Percentiles rank a stretch among this genome's conserved stretches.
phyloP scores from a whole-genome alignment of 495 filamentous ascomycete genomes.

The Penicillium riverlandense region DNA sequence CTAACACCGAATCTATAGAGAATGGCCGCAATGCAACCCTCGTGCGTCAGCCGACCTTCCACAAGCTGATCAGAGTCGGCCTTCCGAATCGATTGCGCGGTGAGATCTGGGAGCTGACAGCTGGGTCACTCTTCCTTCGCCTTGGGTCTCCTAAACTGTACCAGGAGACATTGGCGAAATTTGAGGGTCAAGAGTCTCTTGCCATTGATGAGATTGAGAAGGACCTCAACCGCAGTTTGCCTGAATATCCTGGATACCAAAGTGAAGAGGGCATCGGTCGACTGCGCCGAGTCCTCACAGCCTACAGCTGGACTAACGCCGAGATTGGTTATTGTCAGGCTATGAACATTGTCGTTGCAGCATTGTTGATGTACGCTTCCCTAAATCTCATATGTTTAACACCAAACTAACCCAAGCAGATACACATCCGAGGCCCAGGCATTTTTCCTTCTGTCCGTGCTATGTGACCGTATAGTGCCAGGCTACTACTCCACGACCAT shows the following conservation, averaged over 20 bases:
- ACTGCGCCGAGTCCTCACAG: constrained; percentile 81
- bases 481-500: constrained; percentile 98
- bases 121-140: constrained; percentile 80
- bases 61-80: constrained; percentile 93
- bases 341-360: constrained; percentile 98
- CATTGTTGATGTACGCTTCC: constrained; percentile 69
- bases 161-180: constrained; percentile 73
- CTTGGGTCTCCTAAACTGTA: constrained; percentile 81
- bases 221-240: constrained; percentile 89
- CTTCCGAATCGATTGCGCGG: constrained; percentile 88
- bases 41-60: constrained; percentile 91
- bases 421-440: constrained; percentile 97
- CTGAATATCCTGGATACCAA: constrained; percentile 96
- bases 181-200: constrained; percentile 73
- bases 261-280: constrained; percentile 92
- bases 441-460: constrained; percentile 84
- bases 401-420: constrained; percentile 32
- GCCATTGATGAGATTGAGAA: constrained; percentile 99
- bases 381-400: background rate
- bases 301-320: constrained; percentile 92
- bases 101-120: constrained; percentile 93
- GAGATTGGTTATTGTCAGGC: constrained; percentile 98
- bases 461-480: constrained; percentile 88
- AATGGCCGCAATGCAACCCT: constrained; percentile 91
- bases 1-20: constrained; percentile 40